phyloP scores from a whole-genome alignment of 495 filamentous ascomycete genomes.

The Parmelia sp. region DNA sequence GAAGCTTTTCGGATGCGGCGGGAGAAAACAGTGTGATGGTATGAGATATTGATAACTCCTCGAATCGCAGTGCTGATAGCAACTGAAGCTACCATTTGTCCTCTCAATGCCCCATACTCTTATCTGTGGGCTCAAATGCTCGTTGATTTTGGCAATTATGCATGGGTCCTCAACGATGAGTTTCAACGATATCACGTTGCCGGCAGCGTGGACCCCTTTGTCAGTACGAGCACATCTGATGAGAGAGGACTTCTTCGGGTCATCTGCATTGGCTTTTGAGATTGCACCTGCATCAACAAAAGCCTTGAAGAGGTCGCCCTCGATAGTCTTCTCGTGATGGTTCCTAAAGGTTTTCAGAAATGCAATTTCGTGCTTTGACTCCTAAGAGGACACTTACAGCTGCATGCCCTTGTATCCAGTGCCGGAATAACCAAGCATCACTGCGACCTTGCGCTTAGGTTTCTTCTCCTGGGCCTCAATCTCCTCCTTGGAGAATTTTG shows the following conservation, averaged over 20 bases:
- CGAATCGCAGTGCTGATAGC: constrained; percentile 87
- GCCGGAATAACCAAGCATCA: constrained; percentile 89
- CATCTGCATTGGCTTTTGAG: constrained; percentile 90
- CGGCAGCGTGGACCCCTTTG: constrained; percentile 95
- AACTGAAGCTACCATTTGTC: constrained; percentile 79
- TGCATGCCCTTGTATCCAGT: constrained; percentile 98
- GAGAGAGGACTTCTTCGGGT: constrained; percentile 92
- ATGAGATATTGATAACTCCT: constrained; percentile 95
- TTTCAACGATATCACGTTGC: constrained; percentile 92
- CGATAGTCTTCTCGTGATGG: constrained; percentile 77
- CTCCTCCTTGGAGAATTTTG: constrained; percentile 65
- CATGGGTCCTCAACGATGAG: constrained; percentile 88
- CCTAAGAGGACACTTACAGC: constrained; percentile 43
- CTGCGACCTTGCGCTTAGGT: constrained; percentile 92
- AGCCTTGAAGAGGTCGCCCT: constrained; percentile 91
- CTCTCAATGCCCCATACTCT: constrained; percentile 86
- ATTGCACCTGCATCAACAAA: constrained; percentile 87
- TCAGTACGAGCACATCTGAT: constrained; percentile 92
- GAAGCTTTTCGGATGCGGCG: constrained; percentile 80
- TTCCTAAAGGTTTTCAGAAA: constrained; percentile 29
- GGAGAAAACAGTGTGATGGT: constrained; percentile 82
- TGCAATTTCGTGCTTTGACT: background rate
- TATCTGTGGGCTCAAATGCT: constrained; percentile 76
- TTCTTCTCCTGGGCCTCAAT: constrained; percentile 75
- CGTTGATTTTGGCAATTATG: constrained; percentile 85